phyloP scores from a whole-genome alignment of 768 basidiomycete genomes.

The Trametes meyenii region DNA sequence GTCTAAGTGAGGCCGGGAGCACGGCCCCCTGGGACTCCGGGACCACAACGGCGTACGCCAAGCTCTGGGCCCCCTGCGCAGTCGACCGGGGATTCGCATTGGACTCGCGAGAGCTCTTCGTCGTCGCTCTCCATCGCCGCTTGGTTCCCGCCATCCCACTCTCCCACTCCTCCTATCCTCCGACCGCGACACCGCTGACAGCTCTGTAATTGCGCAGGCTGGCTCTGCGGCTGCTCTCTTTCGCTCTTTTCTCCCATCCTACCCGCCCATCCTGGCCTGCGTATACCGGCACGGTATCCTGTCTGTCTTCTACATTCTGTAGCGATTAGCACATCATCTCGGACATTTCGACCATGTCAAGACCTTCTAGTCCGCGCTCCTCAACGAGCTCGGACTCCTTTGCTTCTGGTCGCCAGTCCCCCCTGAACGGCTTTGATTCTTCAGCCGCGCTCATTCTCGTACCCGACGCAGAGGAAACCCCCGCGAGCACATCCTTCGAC shows the following conservation, averaged over 20 bases:
- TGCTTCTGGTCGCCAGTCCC: constrained; percentile 28
- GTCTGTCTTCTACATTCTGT: constrained; percentile 5
- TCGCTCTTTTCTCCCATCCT: constrained; percentile 7
- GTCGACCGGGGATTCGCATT: too few relatives aligned
- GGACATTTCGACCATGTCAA: too few relatives aligned
- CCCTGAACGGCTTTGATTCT: constrained; percentile 37
- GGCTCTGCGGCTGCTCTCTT: constrained; percentile 19
- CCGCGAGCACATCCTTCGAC: constrained; percentile 30
- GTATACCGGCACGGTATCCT: neutral
- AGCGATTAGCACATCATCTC: neutral
- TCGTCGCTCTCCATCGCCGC: constrained; percentile 3
- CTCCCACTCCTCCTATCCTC: neutral
- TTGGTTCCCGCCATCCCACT: constrained; percentile 3
- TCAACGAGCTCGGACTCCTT: constrained; percentile 31
- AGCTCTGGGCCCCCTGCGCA: too few relatives aligned
- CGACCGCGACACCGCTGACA: constrained; percentile 12
- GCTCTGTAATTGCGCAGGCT: constrained; percentile 21
- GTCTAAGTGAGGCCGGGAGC: neutral
- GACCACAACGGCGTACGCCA: too few relatives aligned
- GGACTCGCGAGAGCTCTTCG: neutral
- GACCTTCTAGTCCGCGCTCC: constrained; percentile 24
- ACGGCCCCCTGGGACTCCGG: constrained; percentile 5
- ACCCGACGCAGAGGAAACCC: constrained; percentile 51
- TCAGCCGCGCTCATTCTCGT: constrained; percentile 66
- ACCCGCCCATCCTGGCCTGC: neutral